Base-by-base conservation (phyloP, 306 rosid species). In the Hippophae tibetana region DNA sequence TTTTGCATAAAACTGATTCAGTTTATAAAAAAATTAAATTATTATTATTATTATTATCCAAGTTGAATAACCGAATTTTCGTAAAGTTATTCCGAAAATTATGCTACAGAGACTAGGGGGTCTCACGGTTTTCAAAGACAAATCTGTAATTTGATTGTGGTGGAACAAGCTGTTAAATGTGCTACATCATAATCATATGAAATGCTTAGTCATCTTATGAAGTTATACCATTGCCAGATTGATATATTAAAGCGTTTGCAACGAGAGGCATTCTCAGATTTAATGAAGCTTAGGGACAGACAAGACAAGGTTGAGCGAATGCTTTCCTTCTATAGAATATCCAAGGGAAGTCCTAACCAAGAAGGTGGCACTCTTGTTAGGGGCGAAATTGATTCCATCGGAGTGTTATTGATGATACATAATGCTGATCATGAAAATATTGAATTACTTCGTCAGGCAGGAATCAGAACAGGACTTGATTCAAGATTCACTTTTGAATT, bases 191-290 rank as follows among this genome's bases (percentile, higher is more conserved):
- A 18, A 18, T 18, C 23, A 18, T 18, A 18, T 18, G 23, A 18
- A 18, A 18, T 18, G 23, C 23, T 18, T 18, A 18, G 31, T n/a
- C 50, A 7, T n/a, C 42, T 43, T 27, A n/a, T 58, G 51, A 11
- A 1, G 49, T 18, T 18, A 26, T 69, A 40, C 25, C 69, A 38
- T 74, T 75, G 75, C 70, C 83, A 92, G 96, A 61, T 88, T 76
- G 82, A 82, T 76, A 85, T 88, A 63, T 74, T 92, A 52, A 92
- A 88, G 79, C 81, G 99, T 75, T 71, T 92, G 65, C 96, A 92
- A 60, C 70, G 95, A 61, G 99, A 92, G 74, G 69, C 88, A 10
- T 92, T 92, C 76, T 80, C 99, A 1, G 99, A 92, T 77, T 52
- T 88, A 52, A 85, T 84, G 93, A 88, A 78, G 63, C 80, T 92